A percentile compares a stretch with the other conserved stretches of the same genome.
Evolutionary conservation across 345 rosid genomes (phyloP).

Genomic region (Eucalyptus guilfoylei): DNA sequence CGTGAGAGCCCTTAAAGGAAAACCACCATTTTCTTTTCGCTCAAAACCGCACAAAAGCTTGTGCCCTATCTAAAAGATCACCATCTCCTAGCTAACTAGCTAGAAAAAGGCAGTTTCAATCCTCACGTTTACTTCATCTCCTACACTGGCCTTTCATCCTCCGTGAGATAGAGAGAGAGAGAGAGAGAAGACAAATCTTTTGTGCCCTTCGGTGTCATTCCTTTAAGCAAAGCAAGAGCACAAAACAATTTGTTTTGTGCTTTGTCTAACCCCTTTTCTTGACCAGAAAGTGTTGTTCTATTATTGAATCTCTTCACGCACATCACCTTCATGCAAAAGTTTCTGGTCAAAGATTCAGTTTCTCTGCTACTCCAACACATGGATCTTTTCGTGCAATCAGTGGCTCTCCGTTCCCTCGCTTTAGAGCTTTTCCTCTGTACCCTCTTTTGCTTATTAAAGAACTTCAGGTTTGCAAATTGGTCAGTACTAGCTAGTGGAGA

Average conservation of each 20-base stretch:
- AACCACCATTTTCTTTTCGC: background rate
- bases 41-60: background rate
- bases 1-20: background rate
- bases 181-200: background rate
- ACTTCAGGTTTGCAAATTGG: background rate
- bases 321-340: background rate
- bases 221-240: constrained; percentile 1
- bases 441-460: background rate
- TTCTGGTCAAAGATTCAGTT: constrained; percentile 21
- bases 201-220: background rate
- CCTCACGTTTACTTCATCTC: background rate
- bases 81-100: background rate
- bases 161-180: background rate
- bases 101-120: background rate
- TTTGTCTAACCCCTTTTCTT: background rate
- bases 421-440: background rate
- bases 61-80: background rate
- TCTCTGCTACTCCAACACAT: background rate
- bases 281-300: constrained; percentile 6
- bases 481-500: background rate
- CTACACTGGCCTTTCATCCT: background rate
- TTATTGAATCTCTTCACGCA: background rate
- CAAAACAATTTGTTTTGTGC: background rate
- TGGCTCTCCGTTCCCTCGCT: background rate
- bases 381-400: background rate